Base-by-base conservation (phyloP, 2,329 filamentous ascomycete genomes). In the Phaeomoniella chlamydospora region DNA sequence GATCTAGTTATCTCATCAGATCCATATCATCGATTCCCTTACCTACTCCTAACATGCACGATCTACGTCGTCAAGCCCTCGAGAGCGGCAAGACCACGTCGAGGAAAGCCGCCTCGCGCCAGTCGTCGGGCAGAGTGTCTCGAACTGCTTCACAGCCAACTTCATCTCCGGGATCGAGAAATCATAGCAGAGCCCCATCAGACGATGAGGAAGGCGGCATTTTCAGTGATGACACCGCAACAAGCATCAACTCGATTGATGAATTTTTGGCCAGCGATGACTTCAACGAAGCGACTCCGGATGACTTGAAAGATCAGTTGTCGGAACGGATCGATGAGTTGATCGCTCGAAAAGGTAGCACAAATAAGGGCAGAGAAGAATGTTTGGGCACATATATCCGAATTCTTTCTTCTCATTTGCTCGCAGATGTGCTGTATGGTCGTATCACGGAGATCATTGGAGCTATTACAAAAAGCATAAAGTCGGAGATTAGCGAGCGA, bases 311-410 rank as follows among this genome's bases (percentile, higher is more conserved):
- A 32, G 59, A 71, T 12, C 68, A 73, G 38, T 59, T 87, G 19
- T 63, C 68, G 17, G 70, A 77, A 42, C 72, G 77, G 39, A 75
- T 92, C 42, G 67, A 78, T 33, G 75, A 81, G 45, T 71, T 93
- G 17, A 66, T 79, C 37, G 74, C 82, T 46, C 77, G 82, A 48
- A 93, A 92, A 65, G 75, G 79, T 44, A 84, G 78, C 56, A 85
- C 77, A 44, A 72, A 69, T 15, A 72, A 81, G 42, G 74, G 75
- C 15, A 74, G 85, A 36, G 79, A 85, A 48, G 65, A 72, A 29
- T 70, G 68, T 18, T 61, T 86, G 34, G 62, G 61, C 31, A 65
- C 64, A 1, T 84, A 78, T 52, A 67, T 70, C 29, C 70, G 77
- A 35, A 65, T 82, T 14, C 55, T 87, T 35, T 81, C 78, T 42